Evolutionary conservation across 495 filamentous ascomycete genomes (phyloP).

Genomic region (Cryomyces antarcticus): DNA sequence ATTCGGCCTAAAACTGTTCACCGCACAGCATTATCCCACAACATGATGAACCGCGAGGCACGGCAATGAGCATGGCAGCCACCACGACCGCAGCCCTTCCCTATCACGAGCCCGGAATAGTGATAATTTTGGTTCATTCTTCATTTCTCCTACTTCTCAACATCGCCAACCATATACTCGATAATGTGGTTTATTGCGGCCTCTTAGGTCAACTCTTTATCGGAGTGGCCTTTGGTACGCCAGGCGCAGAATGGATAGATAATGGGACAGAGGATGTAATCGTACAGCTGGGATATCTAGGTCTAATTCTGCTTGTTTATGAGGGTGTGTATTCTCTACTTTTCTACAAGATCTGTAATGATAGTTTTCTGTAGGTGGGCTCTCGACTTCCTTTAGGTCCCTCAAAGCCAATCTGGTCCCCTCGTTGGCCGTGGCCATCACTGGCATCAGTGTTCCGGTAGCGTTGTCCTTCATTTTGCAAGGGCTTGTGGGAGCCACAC

Average conservation of each 20-base stretch:
- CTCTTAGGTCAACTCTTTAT: slow-evolving; percentile 57
- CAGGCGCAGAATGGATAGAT: slow-evolving; percentile 32
- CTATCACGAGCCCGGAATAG: slow-evolving; percentile 40
- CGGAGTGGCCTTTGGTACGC: slow-evolving; percentile 48
- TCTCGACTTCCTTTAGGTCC: slow-evolving; percentile 38
- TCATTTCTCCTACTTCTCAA: slow-evolving; percentile 52
- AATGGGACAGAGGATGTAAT: slow-evolving; percentile 30
- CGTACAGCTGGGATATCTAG: slow-evolving; percentile 55
- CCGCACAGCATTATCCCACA: too few species aligned
- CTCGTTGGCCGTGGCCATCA: slow-evolving; percentile 37
- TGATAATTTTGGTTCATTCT: slow-evolving; percentile 35
- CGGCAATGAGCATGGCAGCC: neutral
- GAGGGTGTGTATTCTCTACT: slow-evolving; percentile 20
- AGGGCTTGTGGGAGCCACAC: slow-evolving; percentile 20
- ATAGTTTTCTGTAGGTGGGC: slow-evolving; percentile 27
- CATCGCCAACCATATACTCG: slow-evolving; percentile 32
- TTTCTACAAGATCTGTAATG: neutral
- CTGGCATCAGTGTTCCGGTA: slow-evolving; percentile 45
- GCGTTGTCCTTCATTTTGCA: slow-evolving; percentile 43
- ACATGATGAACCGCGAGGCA: too few species aligned
- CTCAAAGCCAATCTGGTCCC: slow-evolving; percentile 39
- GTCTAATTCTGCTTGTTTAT: slow-evolving; percentile 54
- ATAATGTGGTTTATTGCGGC: slow-evolving; percentile 46
- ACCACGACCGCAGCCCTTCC: neutral
- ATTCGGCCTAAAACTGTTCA: too few species aligned